Evolutionary conservation across 306 rosid genomes (phyloP), one percentile per base, ranked within the genome.

Genomic region (Luffa aegyptiaca): DNA sequence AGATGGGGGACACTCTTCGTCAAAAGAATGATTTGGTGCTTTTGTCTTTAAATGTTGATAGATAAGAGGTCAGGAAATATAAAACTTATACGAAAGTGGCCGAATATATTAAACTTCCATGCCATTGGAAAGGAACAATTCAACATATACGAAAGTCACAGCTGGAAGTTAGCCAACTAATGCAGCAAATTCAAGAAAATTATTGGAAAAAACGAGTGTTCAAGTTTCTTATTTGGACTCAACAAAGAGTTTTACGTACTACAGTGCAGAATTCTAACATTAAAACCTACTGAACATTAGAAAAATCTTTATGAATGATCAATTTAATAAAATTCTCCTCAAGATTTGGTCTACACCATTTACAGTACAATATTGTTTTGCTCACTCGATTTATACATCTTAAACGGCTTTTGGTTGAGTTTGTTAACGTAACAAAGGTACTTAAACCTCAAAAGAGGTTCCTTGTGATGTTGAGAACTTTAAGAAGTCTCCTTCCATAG

Each of bases 1-100:
- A 76, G 86, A 82, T 72, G 69, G 53, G 53, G 26, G 2, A 26
- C 44, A 71, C 11, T 71, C 41, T 11, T 48, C 3, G 61, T 73
- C 8, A 73, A 31, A 73, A 49, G 77, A 73, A 0, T 14, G 31
- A 73, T 51, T 5, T 5, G 20, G 8, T 48, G 26, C 14, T 20
- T 71, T 71, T 71, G 20, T 46, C 37, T 70, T 20, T 21, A 42
- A 13, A 12, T 44, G 10, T 72, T 51, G 37, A 46, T 3, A 72
- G 11, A 48, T 14, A 6, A 45, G 12, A 65, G 49, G 33, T 39
- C n/a, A 66, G 2, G 6, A 39, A 66, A 41, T 39, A 66, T 8
- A 66, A 35, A 66, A 37, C 41, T 18, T 6, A 31, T 39, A 37
- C 18, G 74, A 26, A 26, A 26, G 31, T 26, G 6, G 18, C 11